Evolutionary conservation across 306 rosid species (phyloP).

Genomic region (Vachellia collinsii): DNA sequence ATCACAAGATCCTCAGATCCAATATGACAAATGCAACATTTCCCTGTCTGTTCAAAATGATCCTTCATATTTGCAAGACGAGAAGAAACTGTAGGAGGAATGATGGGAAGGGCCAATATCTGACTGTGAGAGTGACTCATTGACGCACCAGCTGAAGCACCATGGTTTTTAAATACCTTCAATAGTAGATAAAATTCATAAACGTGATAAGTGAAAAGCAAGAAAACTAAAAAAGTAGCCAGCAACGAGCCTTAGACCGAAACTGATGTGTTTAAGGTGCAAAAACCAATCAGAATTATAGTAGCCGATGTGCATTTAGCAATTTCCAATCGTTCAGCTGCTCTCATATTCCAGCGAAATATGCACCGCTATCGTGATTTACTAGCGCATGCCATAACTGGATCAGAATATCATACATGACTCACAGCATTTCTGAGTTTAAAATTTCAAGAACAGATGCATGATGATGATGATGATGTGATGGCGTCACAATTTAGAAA

Average conservation of each 20-base stretch:
- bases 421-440: not conserved
- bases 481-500: not conserved
- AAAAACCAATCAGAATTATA: not conserved
- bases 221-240: conserved; percentile 2
- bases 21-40: conserved; percentile 66
- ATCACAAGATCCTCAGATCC: conserved; percentile 57
- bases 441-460: not conserved
- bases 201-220: conserved; percentile 17
- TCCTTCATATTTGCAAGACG: conserved; percentile 63
- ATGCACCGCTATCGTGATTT: not conserved
- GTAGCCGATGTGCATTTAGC: conserved; percentile 13
- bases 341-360: conserved; percentile 9
- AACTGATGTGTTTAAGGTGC: not conserved
- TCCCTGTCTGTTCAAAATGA: conserved; percentile 55
- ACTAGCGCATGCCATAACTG: conserved; percentile 1
- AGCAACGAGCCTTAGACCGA: not conserved
- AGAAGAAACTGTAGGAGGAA: conserved; percentile 67
- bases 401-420: not conserved
- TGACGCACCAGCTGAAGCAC: conserved; percentile 88
- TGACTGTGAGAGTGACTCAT: conserved; percentile 89
- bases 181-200: conserved; percentile 28
- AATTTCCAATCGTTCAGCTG: conserved; percentile 12
- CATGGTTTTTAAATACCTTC: conserved; percentile 85
- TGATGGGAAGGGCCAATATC: conserved; percentile 73
- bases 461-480: not conserved